Evolutionary conservation across 225 moss, liverwort and hornwort species (phyloP), one percentile per base, ranked within the genome.

Genomic region (Bryoerythrophyllum caledonicum): DNA sequence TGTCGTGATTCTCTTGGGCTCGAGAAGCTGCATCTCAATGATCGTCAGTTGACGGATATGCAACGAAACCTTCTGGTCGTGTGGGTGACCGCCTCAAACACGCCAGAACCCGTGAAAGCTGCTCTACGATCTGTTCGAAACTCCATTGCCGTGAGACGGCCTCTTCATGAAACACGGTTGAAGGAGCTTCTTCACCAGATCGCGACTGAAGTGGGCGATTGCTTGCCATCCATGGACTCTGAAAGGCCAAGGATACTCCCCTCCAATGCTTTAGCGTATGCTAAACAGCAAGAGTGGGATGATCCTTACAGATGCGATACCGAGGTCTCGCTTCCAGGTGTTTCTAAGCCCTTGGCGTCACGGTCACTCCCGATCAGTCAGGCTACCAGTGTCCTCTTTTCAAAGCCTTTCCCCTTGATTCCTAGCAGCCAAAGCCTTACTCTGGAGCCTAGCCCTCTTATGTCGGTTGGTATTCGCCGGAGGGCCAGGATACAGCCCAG

Each of bases 11-110:
- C 78, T 46, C 78, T 74, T 30, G 78, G 74, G 30, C 74, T 90
- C 20, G 85, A 85, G 74, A 86, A 82, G 65, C 77, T 82, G 2
- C 78, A 85, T 3, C 55, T 86, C 54, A 77, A 83, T 40, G 75
- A 80, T 11, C 72, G 52, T 37, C 72, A 75, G 38, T 28, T 54
- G 28, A 62, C 56, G 63, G 62, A 37, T 46, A 56, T 69, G 20
- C 82, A 78, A 69, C 67, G 82, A 46, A 78, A 82, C 63, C 68
- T 82, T 44, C 32, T 82, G 64, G 70, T 90, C 19, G 73, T 90
- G 27, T 90, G 90, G 90, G 85, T 90, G 38, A 77, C 79, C 51
- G 83, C 87, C 11, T 87, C 87, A 30, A 87, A 85, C 72, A 90
- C 90, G 25, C 79, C 81, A 15, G 85, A 85, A 41, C 78, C 74